Evolutionary conservation across 2,329 filamentous ascomycete species (phyloP).

Genomic region (Hymenoscyphus linearis): DNA sequence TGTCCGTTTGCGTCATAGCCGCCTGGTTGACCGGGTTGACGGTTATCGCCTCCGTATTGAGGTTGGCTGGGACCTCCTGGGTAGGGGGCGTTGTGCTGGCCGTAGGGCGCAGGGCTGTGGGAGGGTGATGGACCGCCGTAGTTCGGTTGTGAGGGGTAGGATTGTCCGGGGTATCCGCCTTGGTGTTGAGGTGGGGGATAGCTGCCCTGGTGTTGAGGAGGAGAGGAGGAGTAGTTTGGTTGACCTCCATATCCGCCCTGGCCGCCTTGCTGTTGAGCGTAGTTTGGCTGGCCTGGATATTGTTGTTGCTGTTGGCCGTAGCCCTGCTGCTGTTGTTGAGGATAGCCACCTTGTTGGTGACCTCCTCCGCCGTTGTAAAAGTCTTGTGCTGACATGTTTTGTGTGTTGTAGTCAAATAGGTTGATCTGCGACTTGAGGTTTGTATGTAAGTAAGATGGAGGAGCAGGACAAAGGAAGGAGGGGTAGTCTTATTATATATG

Average conservation of each 20-base stretch:
- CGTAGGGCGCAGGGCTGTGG: slow-evolving; percentile 18
- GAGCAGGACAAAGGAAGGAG: slow-evolving; percentile 1
- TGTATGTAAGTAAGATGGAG: background rate
- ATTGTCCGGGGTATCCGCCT: slow-evolving; percentile 11
- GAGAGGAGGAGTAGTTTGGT: slow-evolving; percentile 14
- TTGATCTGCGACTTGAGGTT: background rate
- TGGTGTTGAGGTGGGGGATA: slow-evolving; percentile 11
- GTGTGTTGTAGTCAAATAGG: background rate
- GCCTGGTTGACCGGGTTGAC: slow-evolving; percentile 10
- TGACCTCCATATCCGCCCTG: slow-evolving; percentile 17
- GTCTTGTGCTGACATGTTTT: slow-evolving; percentile 25
- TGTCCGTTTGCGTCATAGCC: slow-evolving; percentile 10
- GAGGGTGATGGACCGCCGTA: slow-evolving; percentile 23
- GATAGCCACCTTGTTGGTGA: slow-evolving; percentile 14
- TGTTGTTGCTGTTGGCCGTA: slow-evolving; percentile 14
- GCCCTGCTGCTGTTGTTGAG: slow-evolving; percentile 7
- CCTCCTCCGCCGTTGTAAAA: slow-evolving; percentile 26
- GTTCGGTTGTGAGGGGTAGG: slow-evolving; percentile 23
- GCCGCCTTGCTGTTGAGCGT: slow-evolving; percentile 13
- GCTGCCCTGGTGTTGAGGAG: slow-evolving; percentile 11
- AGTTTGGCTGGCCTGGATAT: slow-evolving; percentile 20
- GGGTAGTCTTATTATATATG: slow-evolving; percentile 4
- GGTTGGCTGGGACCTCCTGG: slow-evolving; percentile 9
- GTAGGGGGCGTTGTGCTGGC: slow-evolving; percentile 6
- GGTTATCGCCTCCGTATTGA: slow-evolving; percentile 19